Evolutionary conservation across 192 early-diverging fungal genomes (phyloP), one percentile per base, ranked within the genome.

Genomic region (Podila horticola): DNA sequence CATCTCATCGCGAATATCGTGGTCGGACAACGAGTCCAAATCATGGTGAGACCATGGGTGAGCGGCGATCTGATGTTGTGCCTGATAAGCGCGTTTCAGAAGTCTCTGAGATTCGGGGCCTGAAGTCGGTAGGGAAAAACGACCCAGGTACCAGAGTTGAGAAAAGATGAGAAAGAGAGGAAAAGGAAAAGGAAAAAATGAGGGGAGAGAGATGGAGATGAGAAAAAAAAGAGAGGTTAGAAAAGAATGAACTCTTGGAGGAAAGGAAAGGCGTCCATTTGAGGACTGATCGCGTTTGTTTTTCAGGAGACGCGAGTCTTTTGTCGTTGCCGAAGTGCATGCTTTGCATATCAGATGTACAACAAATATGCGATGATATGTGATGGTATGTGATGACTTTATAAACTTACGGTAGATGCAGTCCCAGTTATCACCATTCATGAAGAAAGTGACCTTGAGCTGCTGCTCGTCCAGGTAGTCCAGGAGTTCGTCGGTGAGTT

Each of bases 391-490:
- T 29, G 62, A 51, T 22, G 87, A 17, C 28, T 85, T 29, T 15
- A 82, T 74, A 0, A 84, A 84, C 64, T 85, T 74, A 59, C 79
- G 41, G 45, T 86, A 75, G 10, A 89, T 82, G 51, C 77, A 84
- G 15, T 51, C 64, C 55, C 51, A 84, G 66, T 87, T 79, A 26
- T 79, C 59, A 20, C 93, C 93, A 57, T 88, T 85, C 48, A 94
- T 86, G 69, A 89, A 93, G 69, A 94, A 94, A 0, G 93, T 93
- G 2, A 86, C 91, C 61, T 91, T 92, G 49, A 92, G 60, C n/a
- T 83, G 63, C 5, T 81, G 67, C 31, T 81, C 38, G 10, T 89
- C 74, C n/a, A 94, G 66, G 5, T 67, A 79, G 67, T 90, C 87
- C 2, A 93, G 72, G 11, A 94, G 49, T 17, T 70, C 74, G 17